Percentiles rank a stretch among this genome's conserved stretches.
These are phyloP conservation scores for Ceratocystis cacaofunesta DNA, from an alignment of 2,329 filamentous ascomycete genomes.

Conservation along the genomic window DNA sequence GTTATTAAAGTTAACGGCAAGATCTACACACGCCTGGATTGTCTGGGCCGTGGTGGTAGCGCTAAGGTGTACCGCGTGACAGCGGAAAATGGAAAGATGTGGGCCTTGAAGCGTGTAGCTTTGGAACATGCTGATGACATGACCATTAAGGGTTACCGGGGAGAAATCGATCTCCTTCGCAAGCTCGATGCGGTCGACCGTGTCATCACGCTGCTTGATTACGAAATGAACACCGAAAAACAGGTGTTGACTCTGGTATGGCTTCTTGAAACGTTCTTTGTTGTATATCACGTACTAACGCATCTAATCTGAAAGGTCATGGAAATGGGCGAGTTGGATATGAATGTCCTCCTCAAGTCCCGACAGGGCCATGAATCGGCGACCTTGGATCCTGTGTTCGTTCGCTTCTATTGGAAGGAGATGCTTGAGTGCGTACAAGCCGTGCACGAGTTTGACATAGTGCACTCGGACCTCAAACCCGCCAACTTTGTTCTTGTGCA, in stretches of 20 bases:
- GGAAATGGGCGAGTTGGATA: conserved; percentile 91
- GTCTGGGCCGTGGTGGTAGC: conserved; percentile 81
- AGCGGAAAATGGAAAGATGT: conserved; percentile 90
- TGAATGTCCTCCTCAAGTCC: conserved; percentile 69
- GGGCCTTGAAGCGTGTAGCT: conserved; percentile 84
- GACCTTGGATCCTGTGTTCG: conserved; percentile 74
- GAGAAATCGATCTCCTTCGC: conserved; percentile 81
- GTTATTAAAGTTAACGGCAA: conserved; percentile 83
- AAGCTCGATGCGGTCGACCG: conserved; percentile 73
- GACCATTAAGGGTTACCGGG: conserved; percentile 76
- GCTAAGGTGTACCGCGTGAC: conserved; percentile 93
- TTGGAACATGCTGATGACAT: conserved; percentile 77
- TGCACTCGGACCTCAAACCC: conserved; percentile 92
- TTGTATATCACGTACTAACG: not conserved
- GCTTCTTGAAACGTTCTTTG: conserved; percentile 18
- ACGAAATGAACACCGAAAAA: conserved; percentile 85
- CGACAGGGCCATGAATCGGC: conserved; percentile 57
- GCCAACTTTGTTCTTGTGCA: conserved; percentile 92
- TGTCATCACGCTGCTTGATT: conserved; percentile 82
- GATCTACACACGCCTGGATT: conserved; percentile 76
- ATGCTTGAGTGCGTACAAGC: conserved; percentile 92
- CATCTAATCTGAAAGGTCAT: conserved; percentile 50
- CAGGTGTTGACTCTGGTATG: conserved; percentile 70
- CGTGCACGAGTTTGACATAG: conserved; percentile 80
- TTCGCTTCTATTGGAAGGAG: conserved; percentile 97